These are phyloP conservation scores for Thuja plicata DNA, from an alignment of 83 land plant species.

Conservation along the genomic window DNA sequence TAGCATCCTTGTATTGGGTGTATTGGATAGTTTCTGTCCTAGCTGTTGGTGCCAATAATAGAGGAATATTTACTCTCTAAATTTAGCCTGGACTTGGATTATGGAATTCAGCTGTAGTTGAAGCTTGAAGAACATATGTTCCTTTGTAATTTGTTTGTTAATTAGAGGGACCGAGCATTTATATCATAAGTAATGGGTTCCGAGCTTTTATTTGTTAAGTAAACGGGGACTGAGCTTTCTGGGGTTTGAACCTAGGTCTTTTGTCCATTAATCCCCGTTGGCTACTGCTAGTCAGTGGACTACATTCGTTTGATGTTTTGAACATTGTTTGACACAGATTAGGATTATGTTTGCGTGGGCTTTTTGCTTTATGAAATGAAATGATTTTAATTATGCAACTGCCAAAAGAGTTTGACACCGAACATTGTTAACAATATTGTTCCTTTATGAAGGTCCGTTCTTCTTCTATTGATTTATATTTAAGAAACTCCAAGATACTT, in stretches of 20 bases:
- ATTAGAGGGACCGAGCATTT: neutral
- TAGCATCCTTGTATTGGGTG: neutral
- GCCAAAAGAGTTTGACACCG: too few species aligned
- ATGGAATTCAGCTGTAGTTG: neutral
- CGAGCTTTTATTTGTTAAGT: neutral
- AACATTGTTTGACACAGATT: neutral
- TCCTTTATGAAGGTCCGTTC: too few species aligned
- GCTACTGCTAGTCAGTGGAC: neutral
- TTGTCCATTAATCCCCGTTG: neutral
- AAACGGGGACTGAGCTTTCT: neutral
- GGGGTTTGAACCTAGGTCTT: neutral
- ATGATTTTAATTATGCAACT: neutral
- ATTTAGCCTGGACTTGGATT: neutral
- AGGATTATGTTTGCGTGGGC: neutral
- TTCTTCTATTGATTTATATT: neutral
- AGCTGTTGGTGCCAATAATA: neutral
- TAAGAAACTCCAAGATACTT: too few species aligned
- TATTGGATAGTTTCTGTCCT: neutral
- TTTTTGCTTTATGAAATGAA: neutral
- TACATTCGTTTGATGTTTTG: too few species aligned
- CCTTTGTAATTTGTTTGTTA: neutral
- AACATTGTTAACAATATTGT: neutral
- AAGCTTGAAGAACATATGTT: neutral
- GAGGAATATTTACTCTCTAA: neutral
- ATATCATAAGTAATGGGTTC: neutral